A percentile compares a stretch with the other conserved stretches of the same genome.
Conservation (phyloP, 2,329 filamentous ascomycete species). For the Stagonosporopsis chrysanthemi region DNA sequence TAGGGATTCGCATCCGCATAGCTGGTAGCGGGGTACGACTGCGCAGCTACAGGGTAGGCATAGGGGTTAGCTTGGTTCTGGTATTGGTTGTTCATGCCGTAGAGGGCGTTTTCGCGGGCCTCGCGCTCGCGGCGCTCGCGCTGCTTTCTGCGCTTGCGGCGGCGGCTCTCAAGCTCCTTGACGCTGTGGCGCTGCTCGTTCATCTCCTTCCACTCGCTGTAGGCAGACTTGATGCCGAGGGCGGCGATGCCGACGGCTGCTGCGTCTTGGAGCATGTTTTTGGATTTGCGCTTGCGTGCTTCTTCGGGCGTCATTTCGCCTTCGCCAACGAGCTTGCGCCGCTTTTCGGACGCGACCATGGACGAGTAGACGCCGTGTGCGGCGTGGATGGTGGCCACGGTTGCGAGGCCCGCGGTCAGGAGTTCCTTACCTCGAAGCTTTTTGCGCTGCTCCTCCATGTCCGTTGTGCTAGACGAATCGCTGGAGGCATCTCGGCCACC, state of each 20-base stretch:
- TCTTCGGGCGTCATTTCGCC: conserved; percentile 70
- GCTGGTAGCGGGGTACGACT: conserved; percentile 46
- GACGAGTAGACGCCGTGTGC: conserved; percentile 70
- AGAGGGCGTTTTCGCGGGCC: conserved; percentile 53
- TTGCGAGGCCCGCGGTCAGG: conserved; percentile 70
- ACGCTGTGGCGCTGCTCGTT: conserved; percentile 66
- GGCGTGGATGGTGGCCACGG: conserved; percentile 73
- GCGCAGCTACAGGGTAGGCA: conserved; percentile 48
- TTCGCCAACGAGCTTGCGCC: conserved; percentile 66
- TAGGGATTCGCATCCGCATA: conserved; percentile 59
- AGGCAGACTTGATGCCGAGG: conserved; percentile 71
- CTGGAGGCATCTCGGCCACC: conserved; percentile 34
- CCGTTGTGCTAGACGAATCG: conserved; percentile 63
- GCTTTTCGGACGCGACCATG: conserved; percentile 69
- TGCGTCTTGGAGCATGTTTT: conserved; percentile 69
- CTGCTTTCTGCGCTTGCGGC: conserved; percentile 55
- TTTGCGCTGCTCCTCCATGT: conserved; percentile 68
- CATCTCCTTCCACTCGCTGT: conserved; percentile 72
- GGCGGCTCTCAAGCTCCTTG: conserved; percentile 61
- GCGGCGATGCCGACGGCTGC: conserved; percentile 73
- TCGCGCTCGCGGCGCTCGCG: conserved; percentile 53
- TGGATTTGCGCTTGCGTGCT: conserved; percentile 68
- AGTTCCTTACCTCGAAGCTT: conserved; percentile 72
- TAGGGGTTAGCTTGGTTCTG: conserved; percentile 47
- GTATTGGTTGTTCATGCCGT: conserved; percentile 42